Evolutionary conservation across 2,329 filamentous ascomycete species (phyloP), one percentile per base, ranked within the genome.

Genomic region (Metarhizium brunneum): DNA sequence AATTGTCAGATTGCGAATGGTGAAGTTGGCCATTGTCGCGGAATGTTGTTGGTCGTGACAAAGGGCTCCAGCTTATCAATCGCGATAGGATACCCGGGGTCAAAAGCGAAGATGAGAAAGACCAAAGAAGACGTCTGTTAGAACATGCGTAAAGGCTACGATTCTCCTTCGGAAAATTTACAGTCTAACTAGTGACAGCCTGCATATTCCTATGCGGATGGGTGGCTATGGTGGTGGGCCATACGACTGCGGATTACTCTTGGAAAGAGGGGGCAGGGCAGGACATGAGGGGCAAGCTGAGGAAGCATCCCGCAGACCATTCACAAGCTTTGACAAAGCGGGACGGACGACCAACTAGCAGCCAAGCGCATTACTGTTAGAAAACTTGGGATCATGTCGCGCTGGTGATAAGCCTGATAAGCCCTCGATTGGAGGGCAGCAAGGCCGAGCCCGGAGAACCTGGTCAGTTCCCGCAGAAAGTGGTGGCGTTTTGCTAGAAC

Each of bases 1-100:
- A 56, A 82, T 76, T 48, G 89, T 92, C 61, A 95, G 75, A 70
- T 96, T 96, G 64, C 92, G 90, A 64, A 96, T 82, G 4, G 81
- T 88, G 62, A 96, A 74, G 56, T 73, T 70, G 18, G 74, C 70
- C 78, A 81, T 81, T 56, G 56, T 60, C 62, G 57, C 49, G 49
- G 53, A 32, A 14, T 14, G 35, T 14, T 13, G 3, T 29, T 11
- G 20, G 20, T 14, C 20, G 20, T 14, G 5, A 48, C 5, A 48
- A 25, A 25, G 25, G 20, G 10, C 25, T 29, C 14, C 6, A 6
- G 13, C 20, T 6, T n/a, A 14, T 48, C 20, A 48, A 16, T 30
- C 45, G 30, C 45, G 20, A 48, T 16, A 13, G 25, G 10, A 16
- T 48, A 8, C 6, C 18, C 10, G 16, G 5, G 25, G 1, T 25